Conservation (phyloP, 2,329 filamentous ascomycete genomes). For the Xylaria digitata region DNA sequence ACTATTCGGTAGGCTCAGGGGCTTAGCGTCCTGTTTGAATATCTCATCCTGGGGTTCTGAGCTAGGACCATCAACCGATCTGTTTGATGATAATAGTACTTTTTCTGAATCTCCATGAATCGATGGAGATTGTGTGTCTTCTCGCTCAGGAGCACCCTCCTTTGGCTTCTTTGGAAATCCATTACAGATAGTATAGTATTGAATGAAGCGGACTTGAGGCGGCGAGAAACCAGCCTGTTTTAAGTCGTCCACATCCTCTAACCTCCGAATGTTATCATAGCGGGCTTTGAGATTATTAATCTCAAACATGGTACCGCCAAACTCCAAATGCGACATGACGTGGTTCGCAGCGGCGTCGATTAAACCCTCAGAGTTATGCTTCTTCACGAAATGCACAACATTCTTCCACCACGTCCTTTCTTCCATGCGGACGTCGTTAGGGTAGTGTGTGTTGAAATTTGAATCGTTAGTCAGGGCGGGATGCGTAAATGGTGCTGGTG, state of each 20-base stretch:
- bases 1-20: slow-evolving; percentile 33
- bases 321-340: slow-evolving; percentile 84
- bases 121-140: slow-evolving; percentile 36
- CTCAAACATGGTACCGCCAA: slow-evolving; percentile 83
- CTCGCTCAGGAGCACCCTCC: slow-evolving; percentile 33
- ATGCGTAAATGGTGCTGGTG: slow-evolving; percentile 28
- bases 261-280: slow-evolving; percentile 74
- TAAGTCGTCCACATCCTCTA: slow-evolving; percentile 77
- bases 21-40: slow-evolving; percentile 5
- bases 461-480: slow-evolving; percentile 59
- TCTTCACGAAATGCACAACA: slow-evolving; percentile 80
- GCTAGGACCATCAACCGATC: slow-evolving; percentile 57
- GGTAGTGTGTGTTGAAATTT: slow-evolving; percentile 79
- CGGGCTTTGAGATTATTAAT: slow-evolving; percentile 75
- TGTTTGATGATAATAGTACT: slow-evolving; percentile 52
- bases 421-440: slow-evolving; percentile 77
- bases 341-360: slow-evolving; percentile 77
- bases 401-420: slow-evolving; percentile 76
- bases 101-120: slow-evolving; percentile 29
- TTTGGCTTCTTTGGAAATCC: slow-evolving; percentile 71
- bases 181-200: slow-evolving; percentile 90
- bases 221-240: slow-evolving; percentile 49
- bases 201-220: slow-evolving; percentile 79
- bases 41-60: slow-evolving; percentile 8
- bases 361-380: slow-evolving; percentile 78